Evolutionary conservation across 169 alveolate species (phyloP), one percentile per base, ranked within the genome.

Genomic region (Ichthyophthirius multifiliis): DNA sequence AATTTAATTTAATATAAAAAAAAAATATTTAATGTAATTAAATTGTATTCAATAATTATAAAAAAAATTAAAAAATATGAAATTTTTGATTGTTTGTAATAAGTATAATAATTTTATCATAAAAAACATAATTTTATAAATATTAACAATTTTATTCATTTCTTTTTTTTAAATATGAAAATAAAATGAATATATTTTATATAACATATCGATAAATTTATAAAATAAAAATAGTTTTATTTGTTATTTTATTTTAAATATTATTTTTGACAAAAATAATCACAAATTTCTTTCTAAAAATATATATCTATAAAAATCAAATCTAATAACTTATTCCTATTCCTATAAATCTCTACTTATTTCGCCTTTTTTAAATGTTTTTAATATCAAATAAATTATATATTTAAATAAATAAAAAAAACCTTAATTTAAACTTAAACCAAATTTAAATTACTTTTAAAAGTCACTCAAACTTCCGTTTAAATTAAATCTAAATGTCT

Each of bases 221-320:
- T n/a, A 45, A 45, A 13, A 6, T 45, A 45, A 45, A 45, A 45
- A 6, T 45, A 16, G 13, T 6, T 45, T 45, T 45, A 16, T 5
- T 27, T 45, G 18, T 45, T 45, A 9, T 41, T 45, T n/a, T 6
- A 27, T n/a, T 13, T 13, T 6, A 6, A 45, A 45, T 45, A 6
- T 13, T 76, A 76, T 39, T 39, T n/a, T n/a, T n/a, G n/a, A n/a
- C n/a, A n/a, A n/a, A n/a, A n/a, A n/a, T n/a, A 35, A 46, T 81
- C 86, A 81, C 43, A 81, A 63, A 81, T 81, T 81, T 81, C 86
- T 81, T 76, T 81, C 86, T 48, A 81, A 81, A 74, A 81, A 81
- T 48, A 81, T 34, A 71, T 81, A 81, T 71, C 86, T 74, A 39
- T 34, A 81, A 55, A 81, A 81, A 41, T 81, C 86, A 35, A 81